Evolutionary conservation across 2,329 filamentous ascomycete species (phyloP).

Genomic region (Alternaria sp.): DNA sequence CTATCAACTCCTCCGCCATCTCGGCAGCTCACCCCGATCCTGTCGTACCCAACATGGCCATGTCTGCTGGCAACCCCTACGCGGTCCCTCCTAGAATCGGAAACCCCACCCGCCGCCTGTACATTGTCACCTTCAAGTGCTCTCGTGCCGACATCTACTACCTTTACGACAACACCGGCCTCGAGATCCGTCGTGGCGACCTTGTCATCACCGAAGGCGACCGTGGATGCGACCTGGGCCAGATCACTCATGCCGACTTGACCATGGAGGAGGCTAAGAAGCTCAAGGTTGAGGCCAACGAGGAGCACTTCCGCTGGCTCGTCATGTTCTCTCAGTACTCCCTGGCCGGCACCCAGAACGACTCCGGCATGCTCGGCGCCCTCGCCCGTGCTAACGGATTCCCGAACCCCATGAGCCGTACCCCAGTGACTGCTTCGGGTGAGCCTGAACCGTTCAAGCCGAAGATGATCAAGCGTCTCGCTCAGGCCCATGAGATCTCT

Average conservation of each 20-base stretch:
- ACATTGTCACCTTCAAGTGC: conserved; percentile 96
- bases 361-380: conserved; percentile 60
- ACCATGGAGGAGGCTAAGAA: conserved; percentile 88
- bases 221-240: conserved; percentile 92
- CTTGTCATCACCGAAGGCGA: conserved; percentile 98
- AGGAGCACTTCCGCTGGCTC: conserved; percentile 97
- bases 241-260: conserved; percentile 86
- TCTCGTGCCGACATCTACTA: conserved; percentile 95
- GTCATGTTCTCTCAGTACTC: conserved; percentile 90
- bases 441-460: conserved; percentile 77
- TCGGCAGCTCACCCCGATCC: conserved; percentile 47
- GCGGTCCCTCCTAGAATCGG: conserved; percentile 39
- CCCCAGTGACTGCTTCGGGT: conserved; percentile 55
- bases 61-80: conserved; percentile 41
- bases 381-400: conserved; percentile 44
- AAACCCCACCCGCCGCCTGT: conserved; percentile 58
- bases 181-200: conserved; percentile 89
- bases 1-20: conserved; percentile 45
- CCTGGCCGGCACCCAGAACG: conserved; percentile 38
- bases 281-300: conserved; percentile 86
- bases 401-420: conserved; percentile 42
- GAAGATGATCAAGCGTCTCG: conserved; percentile 94
- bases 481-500: conserved; percentile 88
- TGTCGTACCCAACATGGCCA: conserved; percentile 27
- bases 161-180: conserved; percentile 91